A percentile compares a stretch with the other conserved stretches of the same genome.
Evolutionary conservation across 1,284 basidiomycete species (phyloP).

Genomic region (Ceratobasidium sp.): DNA sequence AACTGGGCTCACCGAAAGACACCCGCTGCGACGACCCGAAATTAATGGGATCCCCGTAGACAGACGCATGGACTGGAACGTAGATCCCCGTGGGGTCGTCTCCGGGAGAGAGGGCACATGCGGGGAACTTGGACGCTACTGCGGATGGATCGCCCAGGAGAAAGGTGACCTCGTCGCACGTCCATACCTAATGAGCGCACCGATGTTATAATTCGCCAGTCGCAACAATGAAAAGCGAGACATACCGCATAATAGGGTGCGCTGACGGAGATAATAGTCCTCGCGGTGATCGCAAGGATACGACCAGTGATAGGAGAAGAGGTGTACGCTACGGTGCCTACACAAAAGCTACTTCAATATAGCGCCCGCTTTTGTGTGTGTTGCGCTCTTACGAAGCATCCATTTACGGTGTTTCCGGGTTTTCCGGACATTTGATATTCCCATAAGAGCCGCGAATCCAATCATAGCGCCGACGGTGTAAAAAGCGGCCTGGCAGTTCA

Average conservation of each 20-base stretch:
- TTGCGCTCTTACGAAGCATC: constrained; percentile 46
- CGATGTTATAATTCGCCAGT: neutral
- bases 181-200: constrained; percentile 37
- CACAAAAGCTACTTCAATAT: neutral
- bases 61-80: constrained; percentile 38
- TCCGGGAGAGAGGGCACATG: constrained; percentile 13
- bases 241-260: constrained; percentile 46
- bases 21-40: constrained; percentile 42
- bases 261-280: constrained; percentile 22
- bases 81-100: constrained; percentile 18
- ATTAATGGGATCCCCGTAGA: constrained; percentile 39
- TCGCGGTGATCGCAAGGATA: constrained; percentile 33
- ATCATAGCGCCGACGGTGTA: constrained; percentile 42
- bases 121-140: constrained; percentile 20
- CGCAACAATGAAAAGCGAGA: neutral
- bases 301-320: constrained; percentile 41
- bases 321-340: constrained; percentile 44
- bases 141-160: constrained; percentile 9
- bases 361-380: neutral
- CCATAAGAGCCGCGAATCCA: constrained; percentile 39
- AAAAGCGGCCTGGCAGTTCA: constrained; percentile 39
- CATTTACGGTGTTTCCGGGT: constrained; percentile 46
- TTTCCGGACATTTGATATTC: constrained; percentile 37
- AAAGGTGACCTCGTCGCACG: constrained; percentile 45
- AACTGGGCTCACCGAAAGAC: constrained; percentile 32